Evolutionary conservation across 2,329 filamentous ascomycete species (phyloP), one percentile per base, ranked within the genome.

Genomic region (Diaporthe citri): DNA sequence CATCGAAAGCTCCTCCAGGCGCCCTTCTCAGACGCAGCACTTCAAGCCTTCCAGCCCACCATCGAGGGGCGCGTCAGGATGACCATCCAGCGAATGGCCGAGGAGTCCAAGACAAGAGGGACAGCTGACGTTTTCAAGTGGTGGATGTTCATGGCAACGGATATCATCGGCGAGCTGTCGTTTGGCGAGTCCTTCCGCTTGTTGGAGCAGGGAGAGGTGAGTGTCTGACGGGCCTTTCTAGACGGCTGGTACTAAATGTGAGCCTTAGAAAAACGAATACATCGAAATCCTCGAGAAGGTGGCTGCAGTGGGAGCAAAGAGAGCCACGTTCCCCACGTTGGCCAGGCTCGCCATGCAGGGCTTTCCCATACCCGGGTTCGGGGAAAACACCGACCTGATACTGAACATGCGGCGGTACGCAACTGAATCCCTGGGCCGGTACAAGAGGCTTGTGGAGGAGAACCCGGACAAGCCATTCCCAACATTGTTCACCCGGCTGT

Each of bases 171-270:
- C 0, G 84, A 90, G 69, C 79, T 91, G 8, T 86, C 82, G 1
- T 91, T 91, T 79, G 89, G 89, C 0, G 85, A 90, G n/a, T 88
- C 88, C 0, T 90, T 91, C 74, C 80, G 81, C 0, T 87, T 87
- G 82, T 79, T 92, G 5, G 88, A 91, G 72, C 79, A 80, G 5
- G 88, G 87, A 22, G 80, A 87, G 81, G 88, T 89, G 78, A 36
- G 71, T 59, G 9, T 25, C 7, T n/a, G 46, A 72, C n/a, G 39
- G 3, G 3, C 28, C 9, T 7, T 9, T 25, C 9, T 13, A 4
- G n/a, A 20, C 13, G n/a, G 5, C 48, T 4, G 46, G 6, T 52
- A 8, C 39, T 52, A 43, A 67, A 4, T 17, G 13, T 20, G 7
- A 59, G 8, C 9, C 36, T 22, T 25, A 86, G 84, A 84, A 84